Conservation (phyloP, 1,284 basidiomycete species). For the Marasmius sp. region DNA sequence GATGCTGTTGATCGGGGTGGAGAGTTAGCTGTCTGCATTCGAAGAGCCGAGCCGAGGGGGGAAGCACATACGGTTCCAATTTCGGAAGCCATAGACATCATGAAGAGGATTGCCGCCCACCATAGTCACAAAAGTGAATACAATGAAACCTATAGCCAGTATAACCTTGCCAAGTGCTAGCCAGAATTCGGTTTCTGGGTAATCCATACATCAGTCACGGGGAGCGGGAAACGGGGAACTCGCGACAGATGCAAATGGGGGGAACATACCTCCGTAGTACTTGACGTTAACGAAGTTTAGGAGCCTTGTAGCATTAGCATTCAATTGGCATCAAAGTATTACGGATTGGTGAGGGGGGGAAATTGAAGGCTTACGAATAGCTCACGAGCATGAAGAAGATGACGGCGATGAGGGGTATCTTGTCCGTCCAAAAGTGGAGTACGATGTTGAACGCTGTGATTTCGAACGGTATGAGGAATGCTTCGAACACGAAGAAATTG, state of each 20-base stretch:
- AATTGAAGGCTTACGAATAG: slow-evolving; percentile 33
- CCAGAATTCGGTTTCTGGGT: slow-evolving; percentile 59
- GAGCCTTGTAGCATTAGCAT: slow-evolving; percentile 9
- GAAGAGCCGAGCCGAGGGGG: not conserved
- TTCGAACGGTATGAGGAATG: slow-evolving; percentile 44
- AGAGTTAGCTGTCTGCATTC: not conserved
- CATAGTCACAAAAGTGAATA: slow-evolving; percentile 61
- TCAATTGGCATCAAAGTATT: not conserved
- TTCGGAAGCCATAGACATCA: slow-evolving; percentile 58
- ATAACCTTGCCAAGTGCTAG: slow-evolving; percentile 53
- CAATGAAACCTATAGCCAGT: slow-evolving; percentile 56
- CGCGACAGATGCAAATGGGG: not conserved
- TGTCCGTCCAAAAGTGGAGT: slow-evolving; percentile 48
- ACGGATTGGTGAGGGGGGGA: not conserved
- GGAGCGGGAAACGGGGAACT: no score
- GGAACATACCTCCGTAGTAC: slow-evolving; percentile 45
- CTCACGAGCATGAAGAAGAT: slow-evolving; percentile 38
- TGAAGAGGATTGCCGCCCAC: slow-evolving; percentile 65
- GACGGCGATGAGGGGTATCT: slow-evolving; percentile 42
- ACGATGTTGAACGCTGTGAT: slow-evolving; percentile 45
- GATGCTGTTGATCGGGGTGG: slow-evolving; percentile 25
- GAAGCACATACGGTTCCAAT: slow-evolving; percentile 47
- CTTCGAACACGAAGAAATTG: slow-evolving; percentile 46
- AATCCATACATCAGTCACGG: not conserved
- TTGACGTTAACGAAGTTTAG: slow-evolving; percentile 45